These are phyloP conservation scores for Kwoniella pini DNA, from an alignment of 768 basidiomycete genomes.

Conservation along the genomic window DNA sequence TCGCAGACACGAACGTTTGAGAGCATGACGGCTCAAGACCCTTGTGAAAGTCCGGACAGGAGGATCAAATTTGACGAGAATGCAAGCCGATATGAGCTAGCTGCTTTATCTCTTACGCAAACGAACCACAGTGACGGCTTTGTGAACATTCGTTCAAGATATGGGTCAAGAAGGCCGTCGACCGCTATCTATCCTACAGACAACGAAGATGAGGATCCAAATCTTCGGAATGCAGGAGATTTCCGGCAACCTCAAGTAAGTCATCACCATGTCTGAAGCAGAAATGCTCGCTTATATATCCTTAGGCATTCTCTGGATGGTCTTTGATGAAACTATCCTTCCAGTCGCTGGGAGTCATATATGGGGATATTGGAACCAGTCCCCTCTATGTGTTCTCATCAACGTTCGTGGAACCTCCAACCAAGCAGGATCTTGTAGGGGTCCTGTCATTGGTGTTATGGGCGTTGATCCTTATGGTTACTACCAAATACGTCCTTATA, in stretches of 20 bases:
- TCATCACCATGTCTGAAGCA: neutral
- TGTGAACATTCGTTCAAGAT: neutral
- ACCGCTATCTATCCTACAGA: neutral
- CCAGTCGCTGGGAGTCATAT: neutral
- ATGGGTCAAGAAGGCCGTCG: neutral
- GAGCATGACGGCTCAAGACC: too few relatives aligned
- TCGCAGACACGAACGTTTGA: too few relatives aligned
- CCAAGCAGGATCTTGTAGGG: neutral
- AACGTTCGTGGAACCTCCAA: neutral
- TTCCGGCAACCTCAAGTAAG: neutral
- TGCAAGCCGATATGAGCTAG: too few relatives aligned
- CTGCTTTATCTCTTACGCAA: too few relatives aligned
- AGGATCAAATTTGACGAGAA: too few relatives aligned
- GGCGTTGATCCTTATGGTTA: conserved; percentile 4
- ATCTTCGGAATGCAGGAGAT: neutral
- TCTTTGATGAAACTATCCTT: neutral
- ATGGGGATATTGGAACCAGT: conserved; percentile 2
- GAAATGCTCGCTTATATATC: too few relatives aligned
- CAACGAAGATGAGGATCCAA: neutral
- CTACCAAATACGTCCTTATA: neutral
- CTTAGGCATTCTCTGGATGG: neutral
- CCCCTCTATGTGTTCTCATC: conserved; percentile 6
- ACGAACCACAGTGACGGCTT: neutral
- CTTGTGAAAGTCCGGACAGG: too few relatives aligned
- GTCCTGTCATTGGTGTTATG: neutral